Evolutionary conservation across 192 early-diverging fungal species (phyloP).

Genomic region (Backusella australiensis): DNA sequence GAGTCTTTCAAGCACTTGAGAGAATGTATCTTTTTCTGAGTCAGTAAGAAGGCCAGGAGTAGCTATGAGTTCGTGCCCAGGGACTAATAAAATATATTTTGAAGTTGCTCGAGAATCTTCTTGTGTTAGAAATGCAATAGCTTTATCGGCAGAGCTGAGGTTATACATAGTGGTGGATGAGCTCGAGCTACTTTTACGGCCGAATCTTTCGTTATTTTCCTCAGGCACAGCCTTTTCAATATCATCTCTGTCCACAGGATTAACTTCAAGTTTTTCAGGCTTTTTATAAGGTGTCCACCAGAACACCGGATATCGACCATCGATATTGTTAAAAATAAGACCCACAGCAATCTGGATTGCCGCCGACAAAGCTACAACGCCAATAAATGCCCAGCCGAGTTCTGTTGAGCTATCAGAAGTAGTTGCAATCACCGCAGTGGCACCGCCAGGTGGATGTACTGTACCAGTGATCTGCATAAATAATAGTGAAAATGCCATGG

Average conservation of each 20-base stretch:
- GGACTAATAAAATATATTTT: not conserved
- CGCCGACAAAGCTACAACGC: conserved; percentile 41
- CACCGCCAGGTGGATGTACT: conserved; percentile 54
- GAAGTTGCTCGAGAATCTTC: not conserved
- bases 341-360: conserved; percentile 45
- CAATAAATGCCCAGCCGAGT: conserved; percentile 49
- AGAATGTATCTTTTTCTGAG: not conserved
- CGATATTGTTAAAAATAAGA: conserved; percentile 50
- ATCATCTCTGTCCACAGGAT: not conserved
- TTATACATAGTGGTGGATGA: not conserved
- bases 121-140: not conserved
- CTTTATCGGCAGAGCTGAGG: not conserved
- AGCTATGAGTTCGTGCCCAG: not conserved
- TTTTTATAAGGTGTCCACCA: conserved; percentile 45
- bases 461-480: conserved; percentile 54
- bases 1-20: not conserved
- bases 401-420: conserved; percentile 36
- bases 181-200: not conserved
- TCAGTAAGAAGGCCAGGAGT: not conserved
- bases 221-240: not conserved
- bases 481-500: conserved; percentile 45
- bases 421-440: conserved; percentile 52
- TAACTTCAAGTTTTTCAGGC: not conserved
- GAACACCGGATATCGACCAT: conserved; percentile 48
- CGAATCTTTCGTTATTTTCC: not conserved